Evolutionary conservation across 257 asterid species (phyloP), one percentile per base, ranked within the genome.

Genomic region (Gentiana dahurica): DNA sequence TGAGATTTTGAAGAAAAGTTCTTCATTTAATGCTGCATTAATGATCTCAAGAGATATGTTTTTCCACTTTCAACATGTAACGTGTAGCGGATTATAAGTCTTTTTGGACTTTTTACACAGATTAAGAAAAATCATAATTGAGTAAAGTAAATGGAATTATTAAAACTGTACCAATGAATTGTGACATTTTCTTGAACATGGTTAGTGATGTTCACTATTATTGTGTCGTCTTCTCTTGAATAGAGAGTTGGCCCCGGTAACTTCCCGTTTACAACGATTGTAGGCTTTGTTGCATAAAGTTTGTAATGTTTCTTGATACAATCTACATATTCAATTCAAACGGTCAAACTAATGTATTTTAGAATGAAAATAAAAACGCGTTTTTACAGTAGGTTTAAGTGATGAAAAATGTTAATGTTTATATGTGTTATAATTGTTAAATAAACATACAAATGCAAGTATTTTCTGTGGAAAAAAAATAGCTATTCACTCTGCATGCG

Each of bases 201-300:
- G 71, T 82, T 86, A 8, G 64, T 66, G 34, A 86, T 87, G 64
- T 69, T 77, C 65, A 86, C 85, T 24, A 74, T 45, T 58, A 86
- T 84, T 1, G 59, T 86, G 44, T 86, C 95, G 39, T 71, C 93
- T 68, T 86, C 95, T 70, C 85, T 73, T 2, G 95, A 85, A 2
- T 77, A 79, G 35, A 83, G 82, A 15, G 87, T 71, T 0, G 93
- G 95, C 66, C 95, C 95, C 10, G 95, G 95, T 45, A 79, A 86
- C 65, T 67, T 86, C 43, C 87, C 93, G 33, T 83, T 83, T 51
- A 86, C 89, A 8, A 70, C 60, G 55, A 86, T 67, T 8, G 68
- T 78, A 8, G 87, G 65, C 80, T 86, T 86, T 60, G 68, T 76
- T 13, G 75, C 67, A 35, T 89, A 86, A n/a, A 86, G 48, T 70